Evolutionary conservation across 352 stramenopile genomes (phyloP).

Genomic region (Pythium chondricola): DNA sequence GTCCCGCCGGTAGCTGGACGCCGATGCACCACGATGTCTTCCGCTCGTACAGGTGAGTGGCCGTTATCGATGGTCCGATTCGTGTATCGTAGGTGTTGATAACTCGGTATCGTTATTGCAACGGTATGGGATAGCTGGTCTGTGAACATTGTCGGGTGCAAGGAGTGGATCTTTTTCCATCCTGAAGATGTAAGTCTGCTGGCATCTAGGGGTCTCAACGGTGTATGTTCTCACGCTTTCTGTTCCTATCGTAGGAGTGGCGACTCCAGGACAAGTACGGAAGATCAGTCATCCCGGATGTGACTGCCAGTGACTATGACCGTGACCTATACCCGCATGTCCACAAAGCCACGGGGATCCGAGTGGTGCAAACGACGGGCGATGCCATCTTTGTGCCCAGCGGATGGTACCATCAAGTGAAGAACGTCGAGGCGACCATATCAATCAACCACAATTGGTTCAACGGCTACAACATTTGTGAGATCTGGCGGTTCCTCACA

Average conservation of each 20-base stretch:
- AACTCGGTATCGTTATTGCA: too few species aligned
- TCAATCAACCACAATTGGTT: slow-evolving; percentile 99
- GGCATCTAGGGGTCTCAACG: too few species aligned
- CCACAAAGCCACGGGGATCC: slow-evolving; percentile 33
- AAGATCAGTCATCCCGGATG: slow-evolving; percentile 44
- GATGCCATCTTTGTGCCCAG: slow-evolving; percentile 95
- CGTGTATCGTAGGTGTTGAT: too few species aligned
- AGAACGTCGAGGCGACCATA: slow-evolving; percentile 90
- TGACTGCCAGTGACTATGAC: slow-evolving; percentile 40
- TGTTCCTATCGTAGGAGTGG: slow-evolving; percentile 26
- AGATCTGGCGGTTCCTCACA: slow-evolving; percentile 72
- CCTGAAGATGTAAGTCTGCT: slow-evolving; percentile 55
- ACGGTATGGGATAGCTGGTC: too few species aligned
- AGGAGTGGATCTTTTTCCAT: slow-evolving; percentile 91
- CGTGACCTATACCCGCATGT: slow-evolving; percentile 46
- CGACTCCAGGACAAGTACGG: slow-evolving; percentile 77
- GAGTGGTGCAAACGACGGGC: slow-evolving; percentile 53
- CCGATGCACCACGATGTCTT: slow-evolving; percentile 95
- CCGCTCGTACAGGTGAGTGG: slow-evolving; percentile 87
- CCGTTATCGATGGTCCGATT: background rate
- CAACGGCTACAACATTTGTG: slow-evolving; percentile 73
- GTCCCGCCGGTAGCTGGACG: slow-evolving; percentile 86
- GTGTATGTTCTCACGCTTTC: too few species aligned
- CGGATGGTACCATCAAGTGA: slow-evolving; percentile 94
- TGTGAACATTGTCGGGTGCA: slow-evolving; percentile 93